Evolutionary conservation across 371 early-diverging fungal species (phyloP).

Genomic region (Lichtheimia corymbifera): DNA sequence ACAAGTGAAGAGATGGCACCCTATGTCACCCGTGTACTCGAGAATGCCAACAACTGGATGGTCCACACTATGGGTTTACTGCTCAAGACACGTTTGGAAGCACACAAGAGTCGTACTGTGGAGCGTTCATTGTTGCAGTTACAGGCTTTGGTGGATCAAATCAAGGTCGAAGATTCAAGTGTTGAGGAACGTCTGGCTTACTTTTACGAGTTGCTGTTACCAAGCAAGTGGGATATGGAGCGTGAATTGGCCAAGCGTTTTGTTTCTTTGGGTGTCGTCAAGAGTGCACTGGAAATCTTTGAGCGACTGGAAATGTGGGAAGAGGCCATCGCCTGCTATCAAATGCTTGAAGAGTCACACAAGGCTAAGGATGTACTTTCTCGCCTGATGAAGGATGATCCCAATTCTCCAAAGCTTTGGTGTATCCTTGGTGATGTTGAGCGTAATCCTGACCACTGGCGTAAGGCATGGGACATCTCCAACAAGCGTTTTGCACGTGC

Average conservation of each 20-base stretch:
- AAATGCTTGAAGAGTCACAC: constrained; percentile 77
- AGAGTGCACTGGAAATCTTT: constrained; percentile 91
- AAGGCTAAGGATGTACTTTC: constrained; percentile 80
- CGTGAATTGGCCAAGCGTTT: constrained; percentile 87
- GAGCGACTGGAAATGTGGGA: constrained; percentile 94
- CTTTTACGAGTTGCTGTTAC: constrained; percentile 76
- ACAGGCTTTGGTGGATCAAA: constrained; percentile 94
- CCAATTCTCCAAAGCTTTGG: constrained; percentile 80
- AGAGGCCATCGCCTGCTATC: constrained; percentile 83
- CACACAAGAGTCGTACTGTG: constrained; percentile 84
- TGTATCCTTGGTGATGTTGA: constrained; percentile 90
- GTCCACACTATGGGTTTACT: constrained; percentile 93
- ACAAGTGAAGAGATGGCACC: constrained; percentile 94
- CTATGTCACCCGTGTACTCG: constrained; percentile 86
- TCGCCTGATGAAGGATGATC: constrained; percentile 63
- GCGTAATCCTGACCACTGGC: constrained; percentile 76
- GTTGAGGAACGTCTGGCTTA: constrained; percentile 80
- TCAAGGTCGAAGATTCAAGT: constrained; percentile 73
- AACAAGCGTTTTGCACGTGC: constrained; percentile 83
- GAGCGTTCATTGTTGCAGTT: constrained; percentile 91
- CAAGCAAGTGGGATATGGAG: constrained; percentile 95
- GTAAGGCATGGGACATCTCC: constrained; percentile 89
- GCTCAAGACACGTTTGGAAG: constrained; percentile 87
- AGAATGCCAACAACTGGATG: constrained; percentile 95
- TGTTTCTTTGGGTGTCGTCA: constrained; percentile 81